Evolutionary conservation across 441 rosid species (phyloP).

Genomic region (Euphorbia celastroides): DNA sequence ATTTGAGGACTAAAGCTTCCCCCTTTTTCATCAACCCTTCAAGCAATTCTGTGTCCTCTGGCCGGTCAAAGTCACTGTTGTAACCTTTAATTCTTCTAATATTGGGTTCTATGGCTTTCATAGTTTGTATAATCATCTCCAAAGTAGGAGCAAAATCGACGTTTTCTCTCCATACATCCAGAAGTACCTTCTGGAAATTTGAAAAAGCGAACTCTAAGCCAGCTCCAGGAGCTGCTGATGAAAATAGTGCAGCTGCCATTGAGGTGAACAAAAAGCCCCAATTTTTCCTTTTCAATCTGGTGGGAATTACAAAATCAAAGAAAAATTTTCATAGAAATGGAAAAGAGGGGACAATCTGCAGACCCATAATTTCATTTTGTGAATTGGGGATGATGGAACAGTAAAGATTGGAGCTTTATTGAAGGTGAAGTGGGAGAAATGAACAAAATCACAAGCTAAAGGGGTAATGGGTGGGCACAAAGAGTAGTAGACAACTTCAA

Average conservation of each 20-base stretch:
- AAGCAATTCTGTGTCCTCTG: slow-evolving; percentile 9
- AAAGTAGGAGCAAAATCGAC: slow-evolving; percentile 11
- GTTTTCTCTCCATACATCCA: background rate
- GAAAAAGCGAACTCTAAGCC: slow-evolving; percentile 15
- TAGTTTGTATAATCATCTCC: too few species aligned
- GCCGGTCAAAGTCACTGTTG: slow-evolving; percentile 20
- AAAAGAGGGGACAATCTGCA: background rate
- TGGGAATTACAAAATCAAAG: background rate
- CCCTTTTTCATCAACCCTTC: slow-evolving; percentile 14
- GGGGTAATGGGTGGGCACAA: too few species aligned
- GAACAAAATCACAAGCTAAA: background rate
- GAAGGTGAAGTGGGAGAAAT: background rate
- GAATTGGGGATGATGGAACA: background rate
- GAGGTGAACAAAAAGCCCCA: background rate
- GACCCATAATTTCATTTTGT: background rate
- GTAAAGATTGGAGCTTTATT: background rate
- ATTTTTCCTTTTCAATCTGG: background rate
- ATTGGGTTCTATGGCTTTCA: slow-evolving; percentile 4
- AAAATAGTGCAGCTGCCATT: slow-evolving; percentile 4
- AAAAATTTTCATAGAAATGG: background rate
- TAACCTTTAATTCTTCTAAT: slow-evolving; percentile 9
- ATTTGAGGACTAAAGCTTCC: slow-evolving; percentile 6
- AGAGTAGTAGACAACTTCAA: background rate
- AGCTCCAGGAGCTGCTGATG: slow-evolving; percentile 23
- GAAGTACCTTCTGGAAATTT: background rate